Percentiles rank a stretch among this genome's conserved stretches.
Evolutionary conservation across 805 yeast genomes (phyloP).

Genomic region (Nakazawaea populi): DNA sequence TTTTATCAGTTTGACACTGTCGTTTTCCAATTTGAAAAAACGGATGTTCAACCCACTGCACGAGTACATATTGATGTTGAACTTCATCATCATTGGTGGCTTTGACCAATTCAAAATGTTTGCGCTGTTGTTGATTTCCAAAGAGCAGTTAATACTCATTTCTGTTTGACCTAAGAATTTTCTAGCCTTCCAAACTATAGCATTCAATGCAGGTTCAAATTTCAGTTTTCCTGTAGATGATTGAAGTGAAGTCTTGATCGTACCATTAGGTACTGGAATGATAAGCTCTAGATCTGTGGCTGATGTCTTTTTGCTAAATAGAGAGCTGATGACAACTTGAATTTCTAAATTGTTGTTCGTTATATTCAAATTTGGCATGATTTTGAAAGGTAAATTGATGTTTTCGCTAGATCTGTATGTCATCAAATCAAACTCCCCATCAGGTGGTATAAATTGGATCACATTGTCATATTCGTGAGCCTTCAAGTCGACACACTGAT

Average conservation of each 20-base stretch:
- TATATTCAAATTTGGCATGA: constrained; percentile 47
- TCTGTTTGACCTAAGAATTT: constrained; percentile 66
- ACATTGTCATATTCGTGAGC: constrained; percentile 59
- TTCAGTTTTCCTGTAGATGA: constrained; percentile 60
- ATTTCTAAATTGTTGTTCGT: constrained; percentile 34
- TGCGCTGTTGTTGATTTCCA: constrained; percentile 36
- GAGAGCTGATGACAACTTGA: constrained; percentile 55
- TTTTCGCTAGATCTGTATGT: constrained; percentile 56
- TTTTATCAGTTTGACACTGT: constrained; percentile 51
- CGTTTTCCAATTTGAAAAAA: constrained; percentile 61
- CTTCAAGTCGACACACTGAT: constrained; percentile 75
- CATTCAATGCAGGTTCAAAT: constrained; percentile 58
- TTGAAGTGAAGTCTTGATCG: constrained; percentile 40
- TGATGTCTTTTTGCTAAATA: constrained; percentile 48
- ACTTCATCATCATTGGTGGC: constrained; percentile 71
- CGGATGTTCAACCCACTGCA: constrained; percentile 72
- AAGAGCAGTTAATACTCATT: constrained; percentile 42
- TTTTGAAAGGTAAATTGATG: constrained; percentile 63
- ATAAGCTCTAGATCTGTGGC: constrained; percentile 60
- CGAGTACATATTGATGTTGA: constrained; percentile 68
- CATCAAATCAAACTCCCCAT: constrained; percentile 82
- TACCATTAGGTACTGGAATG: constrained; percentile 65
- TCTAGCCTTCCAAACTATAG: constrained; percentile 63
- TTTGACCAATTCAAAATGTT: constrained; percentile 48
- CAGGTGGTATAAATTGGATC: constrained; percentile 79